Conservation (phyloP, 495 filamentous ascomycete genomes). For the Podospora didyma region DNA sequence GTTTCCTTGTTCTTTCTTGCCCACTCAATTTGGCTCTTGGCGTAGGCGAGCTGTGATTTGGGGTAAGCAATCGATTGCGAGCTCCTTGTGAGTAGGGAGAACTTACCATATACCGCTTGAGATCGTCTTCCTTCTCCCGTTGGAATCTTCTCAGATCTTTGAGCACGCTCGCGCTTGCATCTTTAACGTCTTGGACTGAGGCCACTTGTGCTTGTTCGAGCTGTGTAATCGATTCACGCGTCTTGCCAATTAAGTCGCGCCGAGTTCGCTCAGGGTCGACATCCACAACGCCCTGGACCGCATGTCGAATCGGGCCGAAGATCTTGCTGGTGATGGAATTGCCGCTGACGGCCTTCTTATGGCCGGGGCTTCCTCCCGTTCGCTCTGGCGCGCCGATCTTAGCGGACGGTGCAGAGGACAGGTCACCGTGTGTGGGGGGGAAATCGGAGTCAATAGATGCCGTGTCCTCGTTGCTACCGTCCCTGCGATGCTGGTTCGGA, state of each 20-base stretch:
- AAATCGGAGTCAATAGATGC: conserved; percentile 92
- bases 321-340: conserved; percentile 87
- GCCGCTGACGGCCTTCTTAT: conserved; percentile 70
- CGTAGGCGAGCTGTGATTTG: conserved; percentile 72
- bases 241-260: conserved; percentile 92
- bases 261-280: conserved; percentile 90
- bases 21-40: conserved; percentile 94
- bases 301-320: conserved; percentile 92
- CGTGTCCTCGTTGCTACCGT: conserved; percentile 59
- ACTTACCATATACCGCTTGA: conserved; percentile 91
- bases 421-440: conserved; percentile 79
- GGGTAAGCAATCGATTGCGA: conserved; percentile 13
- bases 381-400: conserved; percentile 52
- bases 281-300: conserved; percentile 92
- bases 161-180: conserved; percentile 80
- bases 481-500: conserved; percentile 43
- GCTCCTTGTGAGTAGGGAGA: neutral
- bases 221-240: conserved; percentile 67
- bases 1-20: conserved; percentile 95
- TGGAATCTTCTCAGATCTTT: conserved; percentile 91
- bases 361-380: conserved; percentile 36
- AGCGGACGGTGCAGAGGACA: conserved; percentile 55
- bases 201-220: conserved; percentile 86
- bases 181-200: conserved; percentile 83
- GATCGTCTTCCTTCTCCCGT: conserved; percentile 87